Conservation (phyloP, 805 yeast genomes). For the Wickerhamiella siamensis region DNA sequence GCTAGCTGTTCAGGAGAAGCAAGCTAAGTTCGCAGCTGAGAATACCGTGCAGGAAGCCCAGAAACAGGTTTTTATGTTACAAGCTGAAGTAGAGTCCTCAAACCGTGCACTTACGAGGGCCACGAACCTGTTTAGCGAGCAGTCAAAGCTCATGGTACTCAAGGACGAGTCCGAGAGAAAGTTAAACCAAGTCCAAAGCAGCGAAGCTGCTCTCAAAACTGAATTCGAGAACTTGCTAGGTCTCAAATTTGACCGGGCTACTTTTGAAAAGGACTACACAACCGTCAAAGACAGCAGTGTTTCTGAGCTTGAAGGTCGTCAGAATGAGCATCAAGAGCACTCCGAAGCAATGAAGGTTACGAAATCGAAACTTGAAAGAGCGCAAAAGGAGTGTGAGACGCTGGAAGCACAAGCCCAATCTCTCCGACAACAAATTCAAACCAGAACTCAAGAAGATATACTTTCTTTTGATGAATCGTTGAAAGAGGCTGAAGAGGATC, state of each 20-base stretch:
- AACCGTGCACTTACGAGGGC: slow-evolving; percentile 4
- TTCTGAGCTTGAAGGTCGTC: neutral
- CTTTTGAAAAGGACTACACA: neutral
- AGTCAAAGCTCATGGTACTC: slow-evolving; percentile 8
- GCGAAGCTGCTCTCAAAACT: neutral
- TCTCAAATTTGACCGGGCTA: neutral
- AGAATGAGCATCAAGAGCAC: neutral
- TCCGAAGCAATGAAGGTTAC: neutral
- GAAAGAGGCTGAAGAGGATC: slow-evolving; percentile 38
- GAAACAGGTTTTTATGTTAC: neutral
- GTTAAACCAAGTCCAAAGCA: neutral
- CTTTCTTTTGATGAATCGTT: slow-evolving; percentile 28
- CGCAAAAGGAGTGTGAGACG: neutral
- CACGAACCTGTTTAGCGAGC: slow-evolving; percentile 8
- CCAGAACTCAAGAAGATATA: slow-evolving; percentile 17
- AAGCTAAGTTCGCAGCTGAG: neutral
- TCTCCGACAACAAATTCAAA: neutral
- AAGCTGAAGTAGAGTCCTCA: neutral
- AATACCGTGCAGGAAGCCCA: neutral
- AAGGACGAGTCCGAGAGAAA: slow-evolving; percentile 7
- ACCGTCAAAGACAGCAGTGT: neutral
- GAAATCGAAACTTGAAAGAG: slow-evolving; percentile 4
- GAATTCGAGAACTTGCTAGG: neutral
- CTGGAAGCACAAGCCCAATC: neutral
- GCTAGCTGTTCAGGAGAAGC: neutral